phyloP scores from a whole-genome alignment of 495 filamentous ascomycete species.

The Talaromyces stipitatus region DNA sequence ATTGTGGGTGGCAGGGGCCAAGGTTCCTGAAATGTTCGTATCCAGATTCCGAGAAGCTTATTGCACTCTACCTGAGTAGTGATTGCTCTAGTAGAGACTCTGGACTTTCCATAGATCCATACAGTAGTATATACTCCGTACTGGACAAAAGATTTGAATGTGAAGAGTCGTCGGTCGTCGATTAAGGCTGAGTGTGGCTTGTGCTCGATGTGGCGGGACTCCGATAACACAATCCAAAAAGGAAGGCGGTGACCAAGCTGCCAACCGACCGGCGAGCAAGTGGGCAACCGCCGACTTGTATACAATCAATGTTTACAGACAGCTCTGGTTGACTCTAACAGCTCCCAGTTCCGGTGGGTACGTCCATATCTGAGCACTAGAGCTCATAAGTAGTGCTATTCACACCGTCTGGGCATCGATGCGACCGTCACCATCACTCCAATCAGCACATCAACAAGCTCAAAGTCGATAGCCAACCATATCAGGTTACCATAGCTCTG shows the following conservation, averaged over 20 bases:
- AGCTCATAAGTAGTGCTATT: background rate
- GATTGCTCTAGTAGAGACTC: too few relatives aligned
- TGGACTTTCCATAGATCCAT: too few relatives aligned
- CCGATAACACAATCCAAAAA: background rate
- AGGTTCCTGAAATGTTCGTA: too few relatives aligned
- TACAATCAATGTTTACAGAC: background rate
- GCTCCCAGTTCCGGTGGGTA: too few relatives aligned
- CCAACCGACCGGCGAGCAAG: background rate
- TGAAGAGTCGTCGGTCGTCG: background rate
- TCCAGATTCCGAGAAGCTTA: too few relatives aligned
- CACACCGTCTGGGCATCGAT: background rate
- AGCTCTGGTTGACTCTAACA: background rate
- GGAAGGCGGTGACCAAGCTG: constrained; percentile 1
- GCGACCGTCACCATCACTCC: background rate
- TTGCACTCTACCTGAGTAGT: too few relatives aligned
- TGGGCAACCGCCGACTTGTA: background rate
- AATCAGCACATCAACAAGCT: background rate
- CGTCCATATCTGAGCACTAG: too few relatives aligned
- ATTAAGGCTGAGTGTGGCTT: background rate
- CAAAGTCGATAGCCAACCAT: background rate
- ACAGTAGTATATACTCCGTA: background rate
- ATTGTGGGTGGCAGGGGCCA: background rate
- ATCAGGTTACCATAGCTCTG: background rate
- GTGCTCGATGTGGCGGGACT: background rate
- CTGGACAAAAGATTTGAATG: background rate